Base-by-base conservation (phyloP, 768 basidiomycete genomes). In the Auriscalpium microsporum region DNA sequence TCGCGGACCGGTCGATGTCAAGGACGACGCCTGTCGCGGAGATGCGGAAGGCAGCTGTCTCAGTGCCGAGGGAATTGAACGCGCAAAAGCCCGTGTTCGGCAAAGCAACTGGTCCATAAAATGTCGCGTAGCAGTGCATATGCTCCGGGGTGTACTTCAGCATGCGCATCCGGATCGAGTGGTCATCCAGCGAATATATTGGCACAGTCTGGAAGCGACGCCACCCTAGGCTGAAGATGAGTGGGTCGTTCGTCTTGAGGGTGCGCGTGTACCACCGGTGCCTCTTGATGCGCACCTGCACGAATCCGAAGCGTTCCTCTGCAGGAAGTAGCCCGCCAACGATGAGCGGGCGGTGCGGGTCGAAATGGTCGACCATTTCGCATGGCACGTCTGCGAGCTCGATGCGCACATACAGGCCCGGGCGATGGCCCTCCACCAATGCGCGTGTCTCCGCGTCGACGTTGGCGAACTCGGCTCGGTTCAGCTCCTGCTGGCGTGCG, bases 61-160 rank as follows among this genome's bases (percentile, higher is more conserved):
- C 81, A n/a, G 74, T 75, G 0, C 75, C 69, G 14, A 99, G 72
- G 0, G 87, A 83, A 69, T 94, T 97, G 79, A 99, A 98, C 2
- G 95, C 88, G 69, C 96, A 98, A 72, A 99, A 94, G 35, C 94
- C 94, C 0, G 92, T 96, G 71, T 96, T 96, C 19, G 94, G 95
- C 0, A 90, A 74, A 2, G 92, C 75, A 19, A 92, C 84, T 8
- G 96, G 95, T 0, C 93, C 95, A 65, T 94, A 99, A 71, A 98
- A 96, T 2, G 94, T 96, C 2, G 94, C 95, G 65, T 87, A 95
- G 65, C 96, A 99, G 68, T 99, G 96, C 96, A 95, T 97, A 66
- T 99, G 96, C 72, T 99, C 96, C 0, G 96, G 96, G 0, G 96
- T 97, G 68, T 99, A 99, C 73, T 99, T 99, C 73, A 99, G 87